Evolutionary conservation across 257 asterid species (phyloP).

Genomic region (Cordia subcordata): DNA sequence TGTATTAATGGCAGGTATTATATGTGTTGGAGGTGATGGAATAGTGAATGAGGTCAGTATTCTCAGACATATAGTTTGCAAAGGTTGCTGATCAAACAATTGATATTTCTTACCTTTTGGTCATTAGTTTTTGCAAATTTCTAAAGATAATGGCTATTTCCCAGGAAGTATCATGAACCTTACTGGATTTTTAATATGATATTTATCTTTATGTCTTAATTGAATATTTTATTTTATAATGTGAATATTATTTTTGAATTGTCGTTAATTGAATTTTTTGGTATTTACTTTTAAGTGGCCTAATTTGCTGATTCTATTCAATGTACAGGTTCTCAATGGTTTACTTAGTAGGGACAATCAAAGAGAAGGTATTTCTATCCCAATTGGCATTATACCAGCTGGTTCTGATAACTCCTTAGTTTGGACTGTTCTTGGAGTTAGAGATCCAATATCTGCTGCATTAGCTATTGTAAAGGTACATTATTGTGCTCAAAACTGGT

Average conservation of each 20-base stretch:
- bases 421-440: constrained; percentile 98
- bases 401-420: constrained; percentile 98
- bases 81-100: not conserved
- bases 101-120: not conserved
- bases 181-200: no score
- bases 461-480: constrained; percentile 86
- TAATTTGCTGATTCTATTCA: not conserved
- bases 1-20: constrained; percentile 60
- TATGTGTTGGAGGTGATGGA: constrained; percentile 99
- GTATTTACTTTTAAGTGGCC: not conserved
- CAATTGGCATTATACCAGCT: constrained; percentile 97
- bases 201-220: no score
- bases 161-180: no score
- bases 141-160: no score
- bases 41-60: constrained; percentile 85
- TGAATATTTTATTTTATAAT: no score
- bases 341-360: constrained; percentile 89
- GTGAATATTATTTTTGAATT: no score
- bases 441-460: constrained; percentile 97
- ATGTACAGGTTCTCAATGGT: constrained; percentile 86
- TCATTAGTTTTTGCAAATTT: no score
- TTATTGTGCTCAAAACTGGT: not conserved
- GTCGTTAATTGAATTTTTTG: no score
- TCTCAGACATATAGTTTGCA: constrained; percentile 1
- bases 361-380: constrained; percentile 91